Evolutionary conservation across 352 stramenopile species (phyloP), one percentile per base, ranked within the genome.

Genomic region (Phytophthora ramorum): DNA sequence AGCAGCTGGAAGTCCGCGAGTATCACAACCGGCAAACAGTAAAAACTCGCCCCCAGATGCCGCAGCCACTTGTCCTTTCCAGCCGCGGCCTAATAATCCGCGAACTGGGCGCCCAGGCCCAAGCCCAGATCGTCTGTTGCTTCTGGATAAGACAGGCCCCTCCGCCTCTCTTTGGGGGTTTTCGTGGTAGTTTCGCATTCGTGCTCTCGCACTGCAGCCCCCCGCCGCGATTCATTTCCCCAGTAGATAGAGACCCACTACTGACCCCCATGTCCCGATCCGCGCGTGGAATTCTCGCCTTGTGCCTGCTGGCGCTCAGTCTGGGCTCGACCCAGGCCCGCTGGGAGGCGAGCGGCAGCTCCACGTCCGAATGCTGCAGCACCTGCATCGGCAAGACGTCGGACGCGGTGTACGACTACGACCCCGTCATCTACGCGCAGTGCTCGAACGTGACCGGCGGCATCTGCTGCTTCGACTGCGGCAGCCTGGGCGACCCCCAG

Each of bases 381-480:
- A 85, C 58, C 16, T 91, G 83, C 55, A 91, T 91, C 66, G 83
- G 80, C 62, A 90, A 91, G 65, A 78, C 79, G 32, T 74, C 83
- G n/a, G 62, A 66, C 58, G 26, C 70, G 16, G 56, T 69, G 24
- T 92, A 89, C 77, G 79, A 71, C 38, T 92, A 92, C 69, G 84
- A 92, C 68, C 84, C 84, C 30, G 41, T 89, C 7, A 65, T 92
- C 24, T 83, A 83, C 69, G 50, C 52, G 5, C 68, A 92, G 56
- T 92, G 84, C 62, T 53, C 73, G 19, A 75, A 63, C 34, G 73
- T 76, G 1, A 78, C 66, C 7, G 63, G 69, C 34, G 81, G 84
- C 30, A 75, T 92, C 20, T 92, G 84, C 63, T 92, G 84, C 76
- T 92, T 86, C 69, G 75, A 88, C 62, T 92, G 84, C 71, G 76